A percentile compares a stretch with the other conserved stretches of the same genome.
phyloP scores from a whole-genome alignment of 2,329 filamentous ascomycete species.

The Lasiodiplodia sp. region DNA sequence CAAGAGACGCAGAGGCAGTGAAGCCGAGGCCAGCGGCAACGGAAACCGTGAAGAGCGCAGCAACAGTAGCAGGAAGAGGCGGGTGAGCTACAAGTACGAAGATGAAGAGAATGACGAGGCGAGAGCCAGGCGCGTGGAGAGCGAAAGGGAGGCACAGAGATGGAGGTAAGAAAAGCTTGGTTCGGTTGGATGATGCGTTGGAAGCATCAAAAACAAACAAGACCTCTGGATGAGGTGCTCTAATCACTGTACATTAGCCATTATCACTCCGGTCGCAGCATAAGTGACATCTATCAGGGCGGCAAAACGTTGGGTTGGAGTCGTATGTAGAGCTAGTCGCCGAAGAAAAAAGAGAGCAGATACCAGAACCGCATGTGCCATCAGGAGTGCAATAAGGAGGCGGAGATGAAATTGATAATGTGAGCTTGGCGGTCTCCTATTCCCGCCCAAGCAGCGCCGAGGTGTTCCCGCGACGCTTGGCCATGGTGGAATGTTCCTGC shows the following conservation, averaged over 20 bases:
- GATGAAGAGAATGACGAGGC: conserved; percentile 51
- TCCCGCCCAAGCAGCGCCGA: conserved; percentile 5
- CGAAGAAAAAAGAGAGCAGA: neutral
- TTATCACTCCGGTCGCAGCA: neutral
- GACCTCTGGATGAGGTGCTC: neutral
- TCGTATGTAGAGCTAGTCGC: neutral
- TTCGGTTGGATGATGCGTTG: neutral
- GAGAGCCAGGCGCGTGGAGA: conserved; percentile 58
- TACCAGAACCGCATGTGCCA: neutral
- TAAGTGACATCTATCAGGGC: neutral
- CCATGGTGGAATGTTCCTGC: neutral
- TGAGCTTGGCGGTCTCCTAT: conserved; percentile 14
- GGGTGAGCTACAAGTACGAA: conserved; percentile 45
- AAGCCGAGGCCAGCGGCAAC: conserved; percentile 53
- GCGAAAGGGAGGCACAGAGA: conserved; percentile 62
- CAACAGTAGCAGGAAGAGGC: conserved; percentile 58
- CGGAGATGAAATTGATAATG: conserved; percentile 7
- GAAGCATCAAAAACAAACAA: neutral
- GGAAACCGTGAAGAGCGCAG: conserved; percentile 57
- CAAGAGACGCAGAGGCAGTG: conserved; percentile 27
- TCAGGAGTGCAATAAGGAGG: neutral
- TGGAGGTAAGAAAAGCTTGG: conserved; percentile 36
- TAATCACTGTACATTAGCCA: conserved; percentile 10
- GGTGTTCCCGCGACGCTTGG: neutral
- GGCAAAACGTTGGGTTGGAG: conserved; percentile 1